Conservation (phyloP, 352 stramenopile genomes). For the Pythium sukuiense region DNA sequence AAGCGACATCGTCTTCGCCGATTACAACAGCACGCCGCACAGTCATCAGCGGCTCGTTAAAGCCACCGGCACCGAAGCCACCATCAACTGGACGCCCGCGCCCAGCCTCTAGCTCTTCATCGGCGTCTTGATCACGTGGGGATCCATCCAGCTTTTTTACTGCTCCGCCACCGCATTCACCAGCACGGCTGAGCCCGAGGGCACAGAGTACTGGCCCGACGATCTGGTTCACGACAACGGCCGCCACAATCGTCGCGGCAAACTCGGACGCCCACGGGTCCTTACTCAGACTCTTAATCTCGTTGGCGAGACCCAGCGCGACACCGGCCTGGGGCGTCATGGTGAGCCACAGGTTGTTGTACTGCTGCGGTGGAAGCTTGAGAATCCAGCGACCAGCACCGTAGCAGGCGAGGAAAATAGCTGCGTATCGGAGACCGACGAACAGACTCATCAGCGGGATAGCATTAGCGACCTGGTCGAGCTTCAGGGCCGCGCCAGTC, state of each 20-base stretch:
- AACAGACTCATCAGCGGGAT: constrained; percentile 70
- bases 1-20: constrained; percentile 58
- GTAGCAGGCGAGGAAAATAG: constrained; percentile 69
- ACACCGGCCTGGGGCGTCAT: constrained; percentile 74
- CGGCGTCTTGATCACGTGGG: not conserved
- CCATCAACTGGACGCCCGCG: not conserved
- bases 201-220: constrained; percentile 64
- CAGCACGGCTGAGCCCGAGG: constrained; percentile 48
- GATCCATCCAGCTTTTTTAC: constrained; percentile 7
- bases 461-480: constrained; percentile 59
- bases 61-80: not conserved
- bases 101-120: constrained; percentile 6
- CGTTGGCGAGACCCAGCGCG: constrained; percentile 56
- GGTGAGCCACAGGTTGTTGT: constrained; percentile 76
- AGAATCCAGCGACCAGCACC: constrained; percentile 59
- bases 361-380: constrained; percentile 56
- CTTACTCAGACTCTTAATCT: constrained; percentile 47
- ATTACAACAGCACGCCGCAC: constrained; percentile 52
- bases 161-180: constrained; percentile 28
- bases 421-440: constrained; percentile 49
- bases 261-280: constrained; percentile 63
- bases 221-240: constrained; percentile 74
- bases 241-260: constrained; percentile 59
- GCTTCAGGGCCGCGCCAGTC: constrained; percentile 62
- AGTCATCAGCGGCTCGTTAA: not conserved